Percentiles rank a stretch among this genome's conserved stretches.
These are phyloP conservation scores for Fulvia fulva DNA, from an alignment of 2,329 filamentous ascomycete species.

Conservation along the genomic window DNA sequence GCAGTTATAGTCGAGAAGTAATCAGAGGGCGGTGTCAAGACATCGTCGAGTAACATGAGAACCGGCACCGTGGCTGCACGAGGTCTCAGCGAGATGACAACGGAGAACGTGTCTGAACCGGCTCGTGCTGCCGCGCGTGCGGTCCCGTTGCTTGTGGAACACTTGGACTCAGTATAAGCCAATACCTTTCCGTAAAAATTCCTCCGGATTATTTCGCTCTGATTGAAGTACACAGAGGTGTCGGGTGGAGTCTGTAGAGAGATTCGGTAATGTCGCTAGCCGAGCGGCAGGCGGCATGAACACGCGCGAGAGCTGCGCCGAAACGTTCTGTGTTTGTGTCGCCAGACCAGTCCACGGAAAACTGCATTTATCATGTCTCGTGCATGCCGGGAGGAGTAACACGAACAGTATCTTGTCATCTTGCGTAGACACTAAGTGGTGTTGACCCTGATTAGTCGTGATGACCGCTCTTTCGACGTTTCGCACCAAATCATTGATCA, in stretches of 20 bases:
- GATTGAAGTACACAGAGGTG: background rate
- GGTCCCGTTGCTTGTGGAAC: background rate
- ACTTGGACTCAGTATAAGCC: slow-evolving; percentile 1
- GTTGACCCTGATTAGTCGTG: background rate
- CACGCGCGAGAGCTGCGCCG: slow-evolving; percentile 11
- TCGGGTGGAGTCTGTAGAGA: slow-evolving; percentile 6
- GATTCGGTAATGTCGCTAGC: slow-evolving; percentile 11
- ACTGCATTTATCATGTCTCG: slow-evolving; percentile 16
- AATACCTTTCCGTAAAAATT: background rate
- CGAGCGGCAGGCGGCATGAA: slow-evolving; percentile 18
- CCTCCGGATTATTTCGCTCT: background rate
- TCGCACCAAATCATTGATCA: background rate
- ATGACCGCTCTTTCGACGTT: background rate
- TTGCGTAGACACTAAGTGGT: background rate
- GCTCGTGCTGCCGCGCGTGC: background rate
- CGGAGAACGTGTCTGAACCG: background rate
- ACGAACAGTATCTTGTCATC: background rate
- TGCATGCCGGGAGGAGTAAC: background rate
- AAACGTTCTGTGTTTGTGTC: slow-evolving; percentile 16
- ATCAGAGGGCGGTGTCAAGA: background rate
- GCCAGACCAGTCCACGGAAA: slow-evolving; percentile 13
- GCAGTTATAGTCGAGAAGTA: background rate
- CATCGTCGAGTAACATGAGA: background rate
- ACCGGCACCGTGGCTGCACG: background rate
- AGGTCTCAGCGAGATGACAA: background rate